Percentiles rank a stretch among this genome's conserved stretches.
phyloP scores from a whole-genome alignment of 2,329 filamentous ascomycete species.

The Pseudogymnoascus sp. region DNA sequence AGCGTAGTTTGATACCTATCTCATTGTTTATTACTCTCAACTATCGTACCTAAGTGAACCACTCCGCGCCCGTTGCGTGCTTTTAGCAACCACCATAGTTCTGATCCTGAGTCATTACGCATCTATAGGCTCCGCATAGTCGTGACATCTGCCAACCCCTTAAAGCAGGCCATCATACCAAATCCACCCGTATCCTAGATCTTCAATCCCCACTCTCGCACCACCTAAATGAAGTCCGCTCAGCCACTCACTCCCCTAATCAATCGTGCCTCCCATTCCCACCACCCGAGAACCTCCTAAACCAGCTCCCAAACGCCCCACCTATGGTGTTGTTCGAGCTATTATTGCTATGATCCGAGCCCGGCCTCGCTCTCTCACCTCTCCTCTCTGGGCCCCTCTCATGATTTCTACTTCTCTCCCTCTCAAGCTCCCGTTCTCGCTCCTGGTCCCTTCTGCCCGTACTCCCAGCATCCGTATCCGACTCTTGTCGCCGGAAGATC shows the following conservation, averaged over 20 bases:
- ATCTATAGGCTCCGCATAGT: neutral
- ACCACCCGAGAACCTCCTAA: neutral
- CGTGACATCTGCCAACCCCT: neutral
- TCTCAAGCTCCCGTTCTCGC: neutral
- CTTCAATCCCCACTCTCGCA: neutral
- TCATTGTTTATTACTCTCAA: neutral
- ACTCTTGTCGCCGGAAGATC: neutral
- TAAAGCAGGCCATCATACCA: neutral
- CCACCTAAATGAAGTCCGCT: neutral
- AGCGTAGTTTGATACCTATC: slow-evolving; percentile 13
- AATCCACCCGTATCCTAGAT: neutral
- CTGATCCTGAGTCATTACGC: neutral
- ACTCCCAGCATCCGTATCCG: neutral
- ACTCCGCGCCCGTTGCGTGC: neutral
- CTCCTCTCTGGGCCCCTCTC: neutral
- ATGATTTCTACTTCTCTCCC: neutral
- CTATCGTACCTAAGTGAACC: neutral
- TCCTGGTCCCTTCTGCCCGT: neutral
- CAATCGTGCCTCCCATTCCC: neutral
- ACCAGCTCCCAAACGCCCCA: neutral
- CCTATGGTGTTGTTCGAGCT: neutral
- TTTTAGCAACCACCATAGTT: neutral
- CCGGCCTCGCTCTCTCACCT: neutral
- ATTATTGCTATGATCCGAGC: slow-evolving; percentile 2
- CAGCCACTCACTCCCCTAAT: neutral